phyloP scores from a whole-genome alignment of 2,329 filamentous ascomycete species.

The Plenodomus tracheiphilus region DNA sequence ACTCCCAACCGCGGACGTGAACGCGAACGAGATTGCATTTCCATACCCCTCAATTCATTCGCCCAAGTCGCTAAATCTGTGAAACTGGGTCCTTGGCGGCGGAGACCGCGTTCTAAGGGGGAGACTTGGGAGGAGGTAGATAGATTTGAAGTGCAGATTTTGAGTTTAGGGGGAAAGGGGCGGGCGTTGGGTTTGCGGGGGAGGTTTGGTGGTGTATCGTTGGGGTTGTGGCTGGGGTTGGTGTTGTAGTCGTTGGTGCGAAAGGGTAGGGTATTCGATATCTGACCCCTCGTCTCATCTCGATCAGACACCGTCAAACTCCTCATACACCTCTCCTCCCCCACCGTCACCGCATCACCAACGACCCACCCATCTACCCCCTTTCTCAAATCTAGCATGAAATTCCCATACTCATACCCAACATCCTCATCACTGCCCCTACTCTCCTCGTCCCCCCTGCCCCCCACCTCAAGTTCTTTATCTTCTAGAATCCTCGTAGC shows the following conservation, averaged over 20 bases:
- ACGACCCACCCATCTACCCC: too few relatives aligned
- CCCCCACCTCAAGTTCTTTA: constrained; percentile 1
- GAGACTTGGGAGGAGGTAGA: too few relatives aligned
- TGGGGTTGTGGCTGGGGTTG: not conserved
- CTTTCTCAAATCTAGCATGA: not conserved
- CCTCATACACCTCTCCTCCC: too few relatives aligned
- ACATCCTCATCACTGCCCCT: constrained; percentile 7
- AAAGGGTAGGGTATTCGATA: not conserved
- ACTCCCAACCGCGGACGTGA: not conserved
- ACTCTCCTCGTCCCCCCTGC: not conserved
- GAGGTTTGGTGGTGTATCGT: too few relatives aligned
- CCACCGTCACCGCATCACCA: too few relatives aligned
- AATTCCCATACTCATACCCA: constrained; percentile 9
- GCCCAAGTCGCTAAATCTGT: constrained; percentile 10
- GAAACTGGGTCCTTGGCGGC: constrained; percentile 4
- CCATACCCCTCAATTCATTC: constrained; percentile 12
- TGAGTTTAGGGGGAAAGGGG: too few relatives aligned
- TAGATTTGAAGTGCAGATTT: too few relatives aligned
- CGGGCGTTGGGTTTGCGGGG: too few relatives aligned
- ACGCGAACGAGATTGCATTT: not conserved
- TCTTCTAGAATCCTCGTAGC: constrained; percentile 15
- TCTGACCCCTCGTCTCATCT: too few relatives aligned
- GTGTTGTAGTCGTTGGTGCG: not conserved
- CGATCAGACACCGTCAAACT: too few relatives aligned
- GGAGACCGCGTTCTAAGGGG: not conserved